Evolutionary conservation across 2,329 filamentous ascomycete species (phyloP), one percentile per base, ranked within the genome.

Genomic region (Sporothrix schenckii): DNA sequence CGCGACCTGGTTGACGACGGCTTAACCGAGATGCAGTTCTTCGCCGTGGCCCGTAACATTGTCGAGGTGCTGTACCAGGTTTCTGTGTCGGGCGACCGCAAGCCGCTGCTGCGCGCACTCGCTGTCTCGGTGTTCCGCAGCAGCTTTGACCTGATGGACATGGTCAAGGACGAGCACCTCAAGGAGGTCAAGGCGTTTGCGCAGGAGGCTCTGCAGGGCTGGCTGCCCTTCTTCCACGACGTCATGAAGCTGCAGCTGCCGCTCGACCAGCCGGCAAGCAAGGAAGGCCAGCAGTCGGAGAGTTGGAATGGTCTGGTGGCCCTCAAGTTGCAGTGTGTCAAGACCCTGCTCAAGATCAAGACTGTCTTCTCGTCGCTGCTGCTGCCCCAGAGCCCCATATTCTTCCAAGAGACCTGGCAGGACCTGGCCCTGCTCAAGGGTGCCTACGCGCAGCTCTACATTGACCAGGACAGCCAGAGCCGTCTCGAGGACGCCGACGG

Each of bases 101-200:
- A 92, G 77, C 86, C 91, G 11, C 88, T 88, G 72, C 84, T 97
- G 71, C 88, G 95, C 72, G 93, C 93, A 41, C 84, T 98, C 75
- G 92, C 95, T 52, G 91, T 98, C 54, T 92, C 91, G 53, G 92
- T 97, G 71, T 97, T 98, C 84, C 88, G 93, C 70, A 89, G 89
- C 65, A 97, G 93, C 80, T 97, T 99, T 79, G 93, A 98, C 78
- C 92, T 95, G 70, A 88, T 99, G 82, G 93, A 98, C 81, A 97
- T 97, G 88, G 92, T 98, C 74, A 91, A 97, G 84, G 94, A 97
- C 75, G 92, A 97, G 75, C 92, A 98, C 80, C 92, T 92, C 76
- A 86, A 87, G 71, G 92, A 92, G 69, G 93, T 98, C 72, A 95
- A 92, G 80, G 86, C 85, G 1, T 99, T 99, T 79, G 93, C 94